phyloP scores from a whole-genome alignment of 805 yeast genomes.

The Saccharomycopsis capsularis region DNA sequence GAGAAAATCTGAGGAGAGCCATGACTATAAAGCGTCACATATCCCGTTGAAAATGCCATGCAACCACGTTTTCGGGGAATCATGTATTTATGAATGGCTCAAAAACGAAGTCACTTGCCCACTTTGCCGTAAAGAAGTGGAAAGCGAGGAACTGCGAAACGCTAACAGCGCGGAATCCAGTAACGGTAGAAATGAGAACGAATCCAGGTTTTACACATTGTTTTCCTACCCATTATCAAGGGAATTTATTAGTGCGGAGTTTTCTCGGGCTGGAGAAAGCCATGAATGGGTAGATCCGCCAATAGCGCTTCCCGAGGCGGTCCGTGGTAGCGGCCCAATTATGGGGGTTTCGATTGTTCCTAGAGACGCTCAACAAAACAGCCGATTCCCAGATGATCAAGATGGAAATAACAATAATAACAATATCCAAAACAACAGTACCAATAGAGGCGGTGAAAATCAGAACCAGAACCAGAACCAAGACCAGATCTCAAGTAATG shows the following conservation, averaged over 20 bases:
- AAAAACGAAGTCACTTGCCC: conserved; percentile 74
- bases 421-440: not conserved
- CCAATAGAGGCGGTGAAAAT: not conserved
- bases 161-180: not conserved
- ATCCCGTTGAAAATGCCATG: conserved; percentile 74
- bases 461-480: conserved; percentile 1
- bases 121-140: conserved; percentile 41
- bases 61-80: conserved; percentile 77
- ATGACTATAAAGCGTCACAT: conserved; percentile 35
- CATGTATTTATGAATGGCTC: conserved; percentile 84
- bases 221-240: conserved; percentile 16
- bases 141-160: conserved; percentile 11
- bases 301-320: conserved; percentile 14
- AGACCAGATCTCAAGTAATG: not conserved
- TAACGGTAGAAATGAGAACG: not conserved
- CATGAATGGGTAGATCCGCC: conserved; percentile 15
- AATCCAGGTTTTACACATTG: not conserved
- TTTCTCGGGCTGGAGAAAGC: conserved; percentile 12
- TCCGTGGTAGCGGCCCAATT: conserved; percentile 7
- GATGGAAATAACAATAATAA: not conserved
- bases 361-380: not conserved
- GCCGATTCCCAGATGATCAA: no score
- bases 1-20: conserved; percentile 1
- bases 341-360: conserved; percentile 15
- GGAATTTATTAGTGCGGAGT: conserved; percentile 9